Evolutionary conservation across 1,139 yeast genomes (phyloP).

Genomic region (Zygosaccharomyces sapae): DNA sequence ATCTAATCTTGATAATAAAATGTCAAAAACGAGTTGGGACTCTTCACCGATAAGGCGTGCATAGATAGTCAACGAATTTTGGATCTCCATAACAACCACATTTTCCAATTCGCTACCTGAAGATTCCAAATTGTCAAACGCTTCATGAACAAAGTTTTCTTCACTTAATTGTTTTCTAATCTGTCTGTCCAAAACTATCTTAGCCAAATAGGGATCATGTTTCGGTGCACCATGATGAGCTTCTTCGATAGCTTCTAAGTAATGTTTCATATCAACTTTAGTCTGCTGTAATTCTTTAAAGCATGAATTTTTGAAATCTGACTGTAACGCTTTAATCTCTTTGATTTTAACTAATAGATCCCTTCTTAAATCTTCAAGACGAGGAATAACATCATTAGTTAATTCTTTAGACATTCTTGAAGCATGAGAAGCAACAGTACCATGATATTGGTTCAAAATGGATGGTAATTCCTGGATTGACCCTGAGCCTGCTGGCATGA

Average conservation of each 20-base stretch:
- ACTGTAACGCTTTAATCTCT: constrained; percentile 75
- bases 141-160: constrained; percentile 83
- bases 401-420: constrained; percentile 70
- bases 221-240: constrained; percentile 37
- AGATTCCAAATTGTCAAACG: constrained; percentile 77
- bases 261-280: constrained; percentile 47
- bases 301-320: constrained; percentile 78
- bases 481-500: constrained; percentile 69
- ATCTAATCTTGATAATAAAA: constrained; percentile 61
- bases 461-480: constrained; percentile 80
- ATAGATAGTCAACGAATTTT: constrained; percentile 69
- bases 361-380: constrained; percentile 77
- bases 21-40: constrained; percentile 61
- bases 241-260: constrained; percentile 45
- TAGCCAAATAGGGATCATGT: constrained; percentile 77
- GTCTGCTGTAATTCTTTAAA: constrained; percentile 65
- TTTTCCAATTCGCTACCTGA: constrained; percentile 87
- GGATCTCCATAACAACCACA: constrained; percentile 81
- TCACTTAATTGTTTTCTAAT: constrained; percentile 72
- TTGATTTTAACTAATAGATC: constrained; percentile 80
- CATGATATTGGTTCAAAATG: constrained; percentile 68
- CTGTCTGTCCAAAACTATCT: constrained; percentile 67
- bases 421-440: constrained; percentile 63
- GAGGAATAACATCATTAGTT: constrained; percentile 64
- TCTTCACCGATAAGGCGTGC: constrained; percentile 66